phyloP scores from a whole-genome alignment of 1,284 basidiomycete genomes.

The Golubevia sp. region DNA sequence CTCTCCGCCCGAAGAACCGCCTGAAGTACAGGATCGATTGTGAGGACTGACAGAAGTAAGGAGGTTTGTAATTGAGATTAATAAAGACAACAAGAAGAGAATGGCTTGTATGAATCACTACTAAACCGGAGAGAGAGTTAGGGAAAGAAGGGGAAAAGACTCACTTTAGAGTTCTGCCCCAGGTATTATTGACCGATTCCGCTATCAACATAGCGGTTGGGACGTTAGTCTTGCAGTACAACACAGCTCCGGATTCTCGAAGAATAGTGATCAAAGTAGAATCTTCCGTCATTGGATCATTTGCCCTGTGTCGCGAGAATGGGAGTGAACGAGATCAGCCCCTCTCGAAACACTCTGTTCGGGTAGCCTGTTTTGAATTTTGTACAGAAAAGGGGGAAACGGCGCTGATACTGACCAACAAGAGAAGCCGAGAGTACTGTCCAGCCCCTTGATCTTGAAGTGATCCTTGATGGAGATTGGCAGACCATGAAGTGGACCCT shows the following conservation, averaged over 20 bases:
- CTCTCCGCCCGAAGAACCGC: conserved; percentile 43
- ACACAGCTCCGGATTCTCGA: conserved; percentile 21
- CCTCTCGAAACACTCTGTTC: too few species aligned
- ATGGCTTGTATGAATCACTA: too few species aligned
- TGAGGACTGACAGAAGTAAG: conserved; percentile 24
- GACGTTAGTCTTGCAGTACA: conserved; percentile 31
- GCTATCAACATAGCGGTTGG: conserved; percentile 36
- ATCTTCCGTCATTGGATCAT: conserved; percentile 18
- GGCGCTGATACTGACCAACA: conserved; percentile 12
- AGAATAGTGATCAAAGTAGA: conserved; percentile 24
- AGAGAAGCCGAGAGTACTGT: conserved; percentile 33
- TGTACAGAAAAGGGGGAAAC: too few species aligned
- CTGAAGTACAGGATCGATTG: conserved; percentile 22
- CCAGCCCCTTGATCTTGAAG: conserved; percentile 14
- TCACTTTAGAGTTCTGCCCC: conserved; percentile 21
- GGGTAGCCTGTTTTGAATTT: too few species aligned
- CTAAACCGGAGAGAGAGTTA: background rate
- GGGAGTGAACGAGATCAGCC: too few species aligned
- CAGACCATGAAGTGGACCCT: conserved; percentile 42
- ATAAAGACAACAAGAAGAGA: background rate
- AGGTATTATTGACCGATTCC: conserved; percentile 26
- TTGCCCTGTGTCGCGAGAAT: conserved; percentile 1
- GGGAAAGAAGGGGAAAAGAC: background rate
- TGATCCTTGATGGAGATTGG: conserved; percentile 39
- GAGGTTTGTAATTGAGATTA: background rate